Conservation (phyloP, 495 filamentous ascomycete species). For the Recurvomyces mirabilis region DNA sequence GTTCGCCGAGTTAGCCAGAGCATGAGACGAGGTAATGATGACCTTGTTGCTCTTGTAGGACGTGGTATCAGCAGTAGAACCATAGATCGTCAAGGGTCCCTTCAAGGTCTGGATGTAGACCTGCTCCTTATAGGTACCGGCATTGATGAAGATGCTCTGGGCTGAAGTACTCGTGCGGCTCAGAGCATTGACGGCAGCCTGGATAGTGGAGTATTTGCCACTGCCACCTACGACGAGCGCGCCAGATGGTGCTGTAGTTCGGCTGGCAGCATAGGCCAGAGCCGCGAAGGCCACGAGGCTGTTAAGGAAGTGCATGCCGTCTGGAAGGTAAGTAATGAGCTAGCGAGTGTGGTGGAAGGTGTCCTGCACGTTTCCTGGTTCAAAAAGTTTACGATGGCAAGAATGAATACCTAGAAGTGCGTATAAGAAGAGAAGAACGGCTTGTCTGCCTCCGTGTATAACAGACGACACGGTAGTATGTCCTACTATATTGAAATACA, state of each 20-base stretch:
- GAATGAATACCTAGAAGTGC: too few relatives aligned
- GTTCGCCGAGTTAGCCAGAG: conserved; percentile 31
- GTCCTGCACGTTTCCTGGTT: too few relatives aligned
- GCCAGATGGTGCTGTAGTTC: conserved; percentile 40
- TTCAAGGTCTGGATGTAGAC: conserved; percentile 24
- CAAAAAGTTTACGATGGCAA: too few relatives aligned
- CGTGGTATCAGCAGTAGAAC: conserved; percentile 46
- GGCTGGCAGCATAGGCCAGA: conserved; percentile 17
- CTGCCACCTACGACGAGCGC: conserved; percentile 42
- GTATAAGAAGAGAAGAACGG: too few relatives aligned
- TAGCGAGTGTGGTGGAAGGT: too few relatives aligned
- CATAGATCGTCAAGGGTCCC: conserved; percentile 44
- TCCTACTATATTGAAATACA: too few relatives aligned
- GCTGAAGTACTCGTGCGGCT: conserved; percentile 35
- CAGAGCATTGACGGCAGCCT: conserved; percentile 46
- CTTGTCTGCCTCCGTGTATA: too few relatives aligned
- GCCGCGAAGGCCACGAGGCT: neutral
- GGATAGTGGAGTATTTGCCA: conserved; percentile 38
- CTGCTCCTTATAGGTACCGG: conserved; percentile 35
- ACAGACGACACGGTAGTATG: too few relatives aligned
- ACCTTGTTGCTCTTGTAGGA: conserved; percentile 48
- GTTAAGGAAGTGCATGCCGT: too few relatives aligned
- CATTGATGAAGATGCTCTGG: conserved; percentile 53
- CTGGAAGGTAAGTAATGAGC: too few relatives aligned
- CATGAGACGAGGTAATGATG: conserved; percentile 40